Evolutionary conservation across 495 filamentous ascomycete species (phyloP).

Genomic region (Hypoxylon trugodes): DNA sequence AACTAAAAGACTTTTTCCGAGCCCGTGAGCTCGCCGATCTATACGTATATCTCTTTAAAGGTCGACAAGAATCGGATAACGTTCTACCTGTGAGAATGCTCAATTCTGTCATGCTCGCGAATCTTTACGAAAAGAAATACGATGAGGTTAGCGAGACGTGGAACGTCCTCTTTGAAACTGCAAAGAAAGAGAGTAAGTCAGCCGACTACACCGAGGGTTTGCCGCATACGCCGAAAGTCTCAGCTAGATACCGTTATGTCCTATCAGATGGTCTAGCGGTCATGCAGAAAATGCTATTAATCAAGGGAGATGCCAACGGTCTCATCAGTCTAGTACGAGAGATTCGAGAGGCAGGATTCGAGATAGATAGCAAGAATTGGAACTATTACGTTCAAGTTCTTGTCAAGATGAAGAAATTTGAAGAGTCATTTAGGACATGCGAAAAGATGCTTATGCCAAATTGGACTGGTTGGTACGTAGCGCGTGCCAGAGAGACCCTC

Average conservation of each 20-base stretch:
- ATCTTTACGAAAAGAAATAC: conserved; percentile 63
- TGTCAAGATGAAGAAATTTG: conserved; percentile 49
- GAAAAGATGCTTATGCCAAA: conserved; percentile 77
- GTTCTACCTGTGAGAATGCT: conserved; percentile 65
- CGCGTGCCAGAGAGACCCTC: conserved; percentile 27
- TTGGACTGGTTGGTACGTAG: conserved; percentile 73
- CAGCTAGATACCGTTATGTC: conserved; percentile 64
- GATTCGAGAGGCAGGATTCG: conserved; percentile 69
- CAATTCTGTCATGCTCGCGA: conserved; percentile 69
- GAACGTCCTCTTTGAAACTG: conserved; percentile 64
- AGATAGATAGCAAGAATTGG: conserved; percentile 69
- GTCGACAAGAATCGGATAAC: conserved; percentile 33
- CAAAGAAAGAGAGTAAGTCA: conserved; percentile 55
- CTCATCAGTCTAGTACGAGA: conserved; percentile 60
- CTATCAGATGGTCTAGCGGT: conserved; percentile 64
- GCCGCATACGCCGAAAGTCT: conserved; percentile 47
- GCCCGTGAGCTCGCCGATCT: conserved; percentile 65
- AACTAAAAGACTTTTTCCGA: conserved; percentile 60
- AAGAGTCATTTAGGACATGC: conserved; percentile 70
- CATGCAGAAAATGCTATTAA: conserved; percentile 67
- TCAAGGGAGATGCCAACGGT: conserved; percentile 53
- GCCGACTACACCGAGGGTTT: conserved; percentile 28
- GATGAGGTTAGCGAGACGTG: conserved; percentile 71
- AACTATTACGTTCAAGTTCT: conserved; percentile 66
- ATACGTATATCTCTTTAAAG: conserved; percentile 53